phyloP scores from a whole-genome alignment of 805 yeast genomes.

The Pichia pseudocactophila region DNA sequence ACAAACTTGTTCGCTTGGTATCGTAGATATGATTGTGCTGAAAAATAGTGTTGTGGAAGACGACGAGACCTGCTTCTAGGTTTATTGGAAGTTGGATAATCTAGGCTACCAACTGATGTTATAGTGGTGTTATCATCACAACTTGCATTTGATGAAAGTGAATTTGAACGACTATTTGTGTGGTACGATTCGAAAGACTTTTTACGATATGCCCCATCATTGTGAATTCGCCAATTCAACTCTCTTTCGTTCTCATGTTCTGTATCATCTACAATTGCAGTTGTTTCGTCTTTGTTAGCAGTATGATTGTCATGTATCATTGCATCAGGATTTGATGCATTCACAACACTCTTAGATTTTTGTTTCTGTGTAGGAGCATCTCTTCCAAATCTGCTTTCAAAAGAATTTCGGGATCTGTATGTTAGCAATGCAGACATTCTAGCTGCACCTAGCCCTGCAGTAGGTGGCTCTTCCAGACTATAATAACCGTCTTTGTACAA shows the following conservation, averaged over 20 bases:
- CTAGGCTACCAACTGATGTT: conserved; percentile 3
- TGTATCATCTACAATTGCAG: conserved; percentile 13
- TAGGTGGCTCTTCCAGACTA: conserved; percentile 68
- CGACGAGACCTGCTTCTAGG: conserved; percentile 26
- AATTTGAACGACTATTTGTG: conserved; percentile 21
- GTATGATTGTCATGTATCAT: conserved; percentile 9
- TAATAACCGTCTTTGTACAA: conserved; percentile 88
- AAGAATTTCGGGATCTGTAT: conserved; percentile 84
- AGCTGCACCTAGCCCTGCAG: conserved; percentile 86
- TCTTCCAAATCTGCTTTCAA: conserved; percentile 89
- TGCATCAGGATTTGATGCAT: conserved; percentile 6
- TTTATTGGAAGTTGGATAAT: conserved; percentile 26
- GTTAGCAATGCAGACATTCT: conserved; percentile 94
- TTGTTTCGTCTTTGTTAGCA: conserved; percentile 14
- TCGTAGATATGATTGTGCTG: conserved; percentile 91
- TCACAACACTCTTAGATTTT: conserved; percentile 16
- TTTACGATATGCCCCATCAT: conserved; percentile 52
- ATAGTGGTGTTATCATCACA: conserved; percentile 4
- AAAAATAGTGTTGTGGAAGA: conserved; percentile 57
- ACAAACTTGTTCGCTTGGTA: conserved; percentile 92
- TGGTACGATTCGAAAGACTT: conserved; percentile 23
- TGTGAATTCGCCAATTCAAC: conserved; percentile 78
- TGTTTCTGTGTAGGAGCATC: conserved; percentile 40
- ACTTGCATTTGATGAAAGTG: conserved; percentile 21
- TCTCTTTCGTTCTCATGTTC: conserved; percentile 33